phyloP scores from a whole-genome alignment of 2,329 filamentous ascomycete species.

The Claviceps humidiphila region DNA sequence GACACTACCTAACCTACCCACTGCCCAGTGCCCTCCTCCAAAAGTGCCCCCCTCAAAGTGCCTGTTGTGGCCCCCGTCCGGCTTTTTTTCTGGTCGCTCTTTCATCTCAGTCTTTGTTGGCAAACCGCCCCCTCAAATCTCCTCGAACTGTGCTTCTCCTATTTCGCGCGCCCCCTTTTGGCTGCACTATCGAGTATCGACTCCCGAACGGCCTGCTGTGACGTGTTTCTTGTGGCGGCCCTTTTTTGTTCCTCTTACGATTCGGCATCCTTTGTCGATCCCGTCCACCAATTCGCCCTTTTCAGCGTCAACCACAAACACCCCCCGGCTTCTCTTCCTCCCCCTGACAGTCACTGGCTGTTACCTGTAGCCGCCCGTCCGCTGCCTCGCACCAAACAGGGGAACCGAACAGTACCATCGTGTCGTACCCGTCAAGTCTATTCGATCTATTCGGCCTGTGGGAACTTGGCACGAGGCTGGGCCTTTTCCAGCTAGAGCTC shows the following conservation, averaged over 20 bases:
- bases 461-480: constrained; percentile 3
- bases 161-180: background rate
- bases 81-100: too few relatives aligned
- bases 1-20: too few relatives aligned
- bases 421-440: background rate
- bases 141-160: background rate
- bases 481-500: background rate
- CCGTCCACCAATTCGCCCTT: background rate
- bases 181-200: too few relatives aligned
- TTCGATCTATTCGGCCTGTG: background rate
- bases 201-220: background rate
- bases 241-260: background rate
- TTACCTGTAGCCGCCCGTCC: constrained; percentile 1
- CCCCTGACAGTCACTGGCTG: constrained; percentile 2
- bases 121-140: background rate
- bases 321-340: background rate
- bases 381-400: constrained; percentile 1
- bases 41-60: too few relatives aligned
- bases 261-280: constrained; percentile 3
- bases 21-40: too few relatives aligned
- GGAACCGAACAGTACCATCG: background rate
- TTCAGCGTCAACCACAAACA: background rate
- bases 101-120: too few relatives aligned
- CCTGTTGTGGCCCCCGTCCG: too few relatives aligned
- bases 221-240: background rate